phyloP scores from a whole-genome alignment of 2,329 filamentous ascomycete genomes.

The Rhynchosporium agropyri region DNA sequence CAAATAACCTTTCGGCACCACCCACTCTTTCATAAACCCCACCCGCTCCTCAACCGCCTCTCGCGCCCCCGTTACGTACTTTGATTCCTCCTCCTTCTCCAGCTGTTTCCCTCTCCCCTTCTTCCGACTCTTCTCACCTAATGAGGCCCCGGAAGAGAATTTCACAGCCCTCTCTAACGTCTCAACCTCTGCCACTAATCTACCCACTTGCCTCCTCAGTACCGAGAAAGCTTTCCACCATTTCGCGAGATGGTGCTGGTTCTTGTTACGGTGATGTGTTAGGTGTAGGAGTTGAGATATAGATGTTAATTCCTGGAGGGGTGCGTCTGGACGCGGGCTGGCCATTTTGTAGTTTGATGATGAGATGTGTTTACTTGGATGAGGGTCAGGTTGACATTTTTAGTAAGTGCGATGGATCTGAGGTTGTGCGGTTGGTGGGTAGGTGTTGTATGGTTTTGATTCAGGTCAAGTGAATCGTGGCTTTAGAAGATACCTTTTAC shows the following conservation, averaged over 20 bases:
- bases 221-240: slow-evolving; percentile 81
- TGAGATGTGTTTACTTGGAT: too few species aligned
- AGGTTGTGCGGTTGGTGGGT: not conserved
- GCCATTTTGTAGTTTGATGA: too few species aligned
- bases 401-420: not conserved
- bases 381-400: not conserved
- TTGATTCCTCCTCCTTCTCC: slow-evolving; percentile 26
- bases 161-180: slow-evolving; percentile 22
- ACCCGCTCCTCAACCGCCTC: slow-evolving; percentile 41
- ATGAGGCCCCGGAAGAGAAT: slow-evolving; percentile 14
- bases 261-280: slow-evolving; percentile 82
- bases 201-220: slow-evolving; percentile 66
- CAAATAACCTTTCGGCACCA: slow-evolving; percentile 50
- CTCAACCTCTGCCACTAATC: slow-evolving; percentile 51
- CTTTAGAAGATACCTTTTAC: not conserved
- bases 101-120: slow-evolving; percentile 1
- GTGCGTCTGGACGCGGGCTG: not conserved
- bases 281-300: slow-evolving; percentile 64
- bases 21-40: slow-evolving; percentile 46
- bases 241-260: slow-evolving; percentile 79
- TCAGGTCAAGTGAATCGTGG: not conserved
- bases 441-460: not conserved
- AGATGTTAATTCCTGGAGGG: slow-evolving; percentile 42
- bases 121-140: not conserved
- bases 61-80: slow-evolving; percentile 36